phyloP scores from a whole-genome alignment of 2,329 filamentous ascomycete genomes.

The Scortechinia acanthostroma region DNA sequence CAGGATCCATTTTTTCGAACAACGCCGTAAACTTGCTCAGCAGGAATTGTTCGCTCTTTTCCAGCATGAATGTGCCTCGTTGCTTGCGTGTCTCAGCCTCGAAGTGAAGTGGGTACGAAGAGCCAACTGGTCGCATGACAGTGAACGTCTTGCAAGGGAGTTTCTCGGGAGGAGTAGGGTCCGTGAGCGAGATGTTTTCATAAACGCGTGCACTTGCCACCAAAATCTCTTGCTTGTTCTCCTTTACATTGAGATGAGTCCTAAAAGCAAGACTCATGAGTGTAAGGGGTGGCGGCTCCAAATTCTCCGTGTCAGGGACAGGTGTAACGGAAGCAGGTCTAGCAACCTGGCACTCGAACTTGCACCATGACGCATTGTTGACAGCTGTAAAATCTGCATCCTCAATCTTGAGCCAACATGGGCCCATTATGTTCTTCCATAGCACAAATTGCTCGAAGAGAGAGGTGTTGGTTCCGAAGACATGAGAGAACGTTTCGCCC shows the following conservation, averaged over 20 bases:
- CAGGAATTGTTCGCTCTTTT: conserved; percentile 78
- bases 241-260: conserved; percentile 80
- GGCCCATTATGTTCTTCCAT: conserved; percentile 98
- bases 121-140: conserved; percentile 72
- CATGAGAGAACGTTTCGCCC: conserved; percentile 86
- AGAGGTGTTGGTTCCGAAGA: conserved; percentile 88
- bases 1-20: conserved; percentile 80
- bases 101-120: conserved; percentile 78
- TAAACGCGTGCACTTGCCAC: conserved; percentile 88
- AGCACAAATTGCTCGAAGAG: conserved; percentile 97
- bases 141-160: conserved; percentile 88
- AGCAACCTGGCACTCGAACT: conserved; percentile 77
- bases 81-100: conserved; percentile 67
- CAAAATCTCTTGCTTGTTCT: conserved; percentile 94
- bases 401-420: conserved; percentile 90
- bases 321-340: conserved; percentile 72
- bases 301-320: conserved; percentile 69
- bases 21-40: conserved; percentile 84
- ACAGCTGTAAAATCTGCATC: conserved; percentile 76
- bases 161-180: conserved; percentile 82
- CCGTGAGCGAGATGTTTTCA: conserved; percentile 77
- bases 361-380: conserved; percentile 94
- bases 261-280: conserved; percentile 92
- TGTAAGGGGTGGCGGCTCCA: conserved; percentile 80
- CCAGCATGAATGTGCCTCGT: conserved; percentile 70